Percentiles rank a stretch among this genome's conserved stretches.
These are phyloP conservation scores for Tylopilus subfusipes DNA, from an alignment of 768 basidiomycete genomes.

Conservation along the genomic window DNA sequence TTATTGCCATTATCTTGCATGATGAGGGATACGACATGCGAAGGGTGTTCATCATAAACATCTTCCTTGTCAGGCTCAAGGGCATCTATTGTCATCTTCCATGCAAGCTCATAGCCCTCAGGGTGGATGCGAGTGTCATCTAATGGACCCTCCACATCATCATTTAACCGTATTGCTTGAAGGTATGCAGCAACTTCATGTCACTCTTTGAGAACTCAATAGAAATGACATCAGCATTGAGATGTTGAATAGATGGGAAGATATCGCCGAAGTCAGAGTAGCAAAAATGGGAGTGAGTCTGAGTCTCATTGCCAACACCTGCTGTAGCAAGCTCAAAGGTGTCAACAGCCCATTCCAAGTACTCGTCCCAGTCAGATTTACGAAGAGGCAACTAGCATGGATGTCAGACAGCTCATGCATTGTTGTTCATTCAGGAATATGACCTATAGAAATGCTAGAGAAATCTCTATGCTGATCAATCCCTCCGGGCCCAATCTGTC, in stretches of 20 bases:
- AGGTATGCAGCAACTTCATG: conserved; percentile 94
- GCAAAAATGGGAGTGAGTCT: conserved; percentile 99
- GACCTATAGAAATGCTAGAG: too few relatives aligned
- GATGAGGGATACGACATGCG: conserved; percentile 80
- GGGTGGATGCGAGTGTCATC: conserved; percentile 96
- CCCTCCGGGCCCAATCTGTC: too few relatives aligned
- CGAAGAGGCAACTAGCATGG: conserved; percentile 81
- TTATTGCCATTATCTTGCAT: conserved; percentile 79
- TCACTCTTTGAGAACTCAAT: conserved; percentile 98
- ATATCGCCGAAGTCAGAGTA: conserved; percentile 99
- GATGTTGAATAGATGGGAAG: conserved; percentile 93
- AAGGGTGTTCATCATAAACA: conserved; percentile 87
- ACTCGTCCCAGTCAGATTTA: conserved; percentile 91
- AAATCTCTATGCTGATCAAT: too few relatives aligned
- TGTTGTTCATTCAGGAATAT: too few relatives aligned
- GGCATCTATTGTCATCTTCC: conserved; percentile 98
- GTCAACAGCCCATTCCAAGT: conserved; percentile 98
- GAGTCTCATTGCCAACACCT: conserved; percentile 89
- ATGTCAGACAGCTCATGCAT: background rate
- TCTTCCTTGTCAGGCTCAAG: conserved; percentile 97
- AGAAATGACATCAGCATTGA: conserved; percentile 98
- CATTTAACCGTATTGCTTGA: conserved; percentile 87
- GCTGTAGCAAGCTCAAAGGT: conserved; percentile 98
- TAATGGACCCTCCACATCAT: conserved; percentile 79
- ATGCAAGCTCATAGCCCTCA: conserved; percentile 95